These are phyloP conservation scores for Myxozyma melibiosi DNA, from an alignment of 805 yeast species.

Conservation along the genomic window DNA sequence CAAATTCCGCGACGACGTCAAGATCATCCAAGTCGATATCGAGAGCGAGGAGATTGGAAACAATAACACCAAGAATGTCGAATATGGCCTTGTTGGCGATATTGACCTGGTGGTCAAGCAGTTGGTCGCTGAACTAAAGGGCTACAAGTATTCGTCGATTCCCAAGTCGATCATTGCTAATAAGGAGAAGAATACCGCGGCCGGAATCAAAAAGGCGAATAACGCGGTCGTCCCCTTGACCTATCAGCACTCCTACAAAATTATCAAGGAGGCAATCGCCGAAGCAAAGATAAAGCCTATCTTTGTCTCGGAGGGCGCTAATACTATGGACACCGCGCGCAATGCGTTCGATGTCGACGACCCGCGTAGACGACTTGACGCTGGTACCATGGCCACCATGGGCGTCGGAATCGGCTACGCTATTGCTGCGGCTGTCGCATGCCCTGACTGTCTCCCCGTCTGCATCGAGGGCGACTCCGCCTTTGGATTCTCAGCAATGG, in stretches of 20 bases:
- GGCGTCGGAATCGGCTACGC: slow-evolving; percentile 75
- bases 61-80: slow-evolving; percentile 44
- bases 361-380: slow-evolving; percentile 63
- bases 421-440: slow-evolving; percentile 47
- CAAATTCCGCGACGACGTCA: slow-evolving; percentile 50
- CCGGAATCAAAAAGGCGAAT: slow-evolving; percentile 44
- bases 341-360: slow-evolving; percentile 56
- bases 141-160: slow-evolving; percentile 44
- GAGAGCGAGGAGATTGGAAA: slow-evolving; percentile 57
- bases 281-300: slow-evolving; percentile 42
- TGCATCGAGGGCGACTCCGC: slow-evolving; percentile 78
- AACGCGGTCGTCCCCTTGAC: slow-evolving; percentile 42
- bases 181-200: slow-evolving; percentile 40
- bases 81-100: slow-evolving; percentile 60
- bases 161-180: slow-evolving; percentile 37
- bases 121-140: slow-evolving; percentile 41
- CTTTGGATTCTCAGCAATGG: slow-evolving; percentile 73
- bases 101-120: slow-evolving; percentile 47
- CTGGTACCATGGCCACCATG: slow-evolving; percentile 79
- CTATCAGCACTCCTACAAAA: slow-evolving; percentile 59
- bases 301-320: slow-evolving; percentile 71
- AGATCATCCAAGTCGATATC: slow-evolving; percentile 60
- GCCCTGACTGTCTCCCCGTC: slow-evolving; percentile 47
- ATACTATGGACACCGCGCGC: slow-evolving; percentile 73
- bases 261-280: slow-evolving; percentile 48